Percentiles rank a stretch among this genome's conserved stretches.
These are phyloP conservation scores for Venturia aucupariae DNA, from an alignment of 2,329 filamentous ascomycete species.

Conservation along the genomic window DNA sequence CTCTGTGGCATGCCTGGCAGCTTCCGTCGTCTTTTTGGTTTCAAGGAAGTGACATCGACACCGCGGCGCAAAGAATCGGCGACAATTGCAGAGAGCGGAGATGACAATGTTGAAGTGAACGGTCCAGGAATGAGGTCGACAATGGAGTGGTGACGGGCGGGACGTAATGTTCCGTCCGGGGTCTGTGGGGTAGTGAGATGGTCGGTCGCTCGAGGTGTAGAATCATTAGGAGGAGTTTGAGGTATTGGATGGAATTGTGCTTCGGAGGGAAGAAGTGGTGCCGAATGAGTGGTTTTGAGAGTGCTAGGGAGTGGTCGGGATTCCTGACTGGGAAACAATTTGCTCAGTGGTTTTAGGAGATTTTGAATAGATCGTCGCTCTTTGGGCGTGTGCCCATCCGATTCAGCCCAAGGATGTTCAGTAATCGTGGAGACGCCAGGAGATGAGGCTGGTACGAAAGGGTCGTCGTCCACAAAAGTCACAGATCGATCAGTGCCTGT, in stretches of 20 bases:
- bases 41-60: constrained; percentile 8
- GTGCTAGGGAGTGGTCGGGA: constrained; percentile 18
- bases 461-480: constrained; percentile 3
- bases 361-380: constrained; percentile 5
- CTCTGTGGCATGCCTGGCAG: constrained; percentile 13
- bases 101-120: constrained; percentile 51
- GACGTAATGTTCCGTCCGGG: constrained; percentile 28
- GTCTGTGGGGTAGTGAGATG: constrained; percentile 28
- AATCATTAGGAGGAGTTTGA: constrained; percentile 12
- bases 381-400: constrained; percentile 6
- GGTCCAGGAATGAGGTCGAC: constrained; percentile 49
- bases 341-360: constrained; percentile 12
- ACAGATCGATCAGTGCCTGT: not conserved
- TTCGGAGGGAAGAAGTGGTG: constrained; percentile 21
- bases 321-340: constrained; percentile 7
- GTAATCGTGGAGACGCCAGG: not conserved
- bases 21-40: constrained; percentile 3
- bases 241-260: constrained; percentile 4
- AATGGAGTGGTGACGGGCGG: constrained; percentile 37
- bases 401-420: constrained; percentile 13
- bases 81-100: constrained; percentile 52
- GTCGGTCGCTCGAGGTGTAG: constrained; percentile 16
- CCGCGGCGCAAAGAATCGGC: constrained; percentile 55
- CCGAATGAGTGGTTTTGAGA: constrained; percentile 24
- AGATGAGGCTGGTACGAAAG: not conserved